A percentile compares a stretch with the other conserved stretches of the same genome.
Evolutionary conservation across 2,329 filamentous ascomycete species (phyloP).

Genomic region (Clonostachys chloroleuca): DNA sequence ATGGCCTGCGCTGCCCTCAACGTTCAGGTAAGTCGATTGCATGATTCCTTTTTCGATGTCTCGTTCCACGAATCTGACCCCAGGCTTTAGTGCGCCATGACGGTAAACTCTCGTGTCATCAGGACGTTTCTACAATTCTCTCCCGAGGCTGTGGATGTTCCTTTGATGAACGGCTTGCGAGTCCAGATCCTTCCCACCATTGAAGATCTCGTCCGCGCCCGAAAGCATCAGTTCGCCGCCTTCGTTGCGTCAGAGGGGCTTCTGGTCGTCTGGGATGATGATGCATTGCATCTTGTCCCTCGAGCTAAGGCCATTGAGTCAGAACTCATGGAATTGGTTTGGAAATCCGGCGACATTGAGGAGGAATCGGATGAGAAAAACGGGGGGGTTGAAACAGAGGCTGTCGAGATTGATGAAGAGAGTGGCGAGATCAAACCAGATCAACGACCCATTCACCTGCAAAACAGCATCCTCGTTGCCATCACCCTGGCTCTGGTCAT

Average conservation of each 20-base stretch:
- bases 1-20: conserved; percentile 65
- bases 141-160: conserved; percentile 69
- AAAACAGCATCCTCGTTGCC: conserved; percentile 65
- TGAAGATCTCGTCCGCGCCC: conserved; percentile 63
- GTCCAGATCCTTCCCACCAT: conserved; percentile 72
- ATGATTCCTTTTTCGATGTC: not conserved
- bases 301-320: conserved; percentile 70
- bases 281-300: conserved; percentile 64
- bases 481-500: conserved; percentile 63
- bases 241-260: conserved; percentile 70
- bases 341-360: conserved; percentile 55
- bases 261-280: conserved; percentile 79
- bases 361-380: conserved; percentile 51
- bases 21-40: conserved; percentile 50
- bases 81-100: conserved; percentile 63
- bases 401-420: conserved; percentile 63
- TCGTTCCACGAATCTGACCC: not conserved
- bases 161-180: conserved; percentile 70
- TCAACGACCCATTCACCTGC: conserved; percentile 61
- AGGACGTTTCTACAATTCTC: conserved; percentile 73
- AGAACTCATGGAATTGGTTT: conserved; percentile 74
- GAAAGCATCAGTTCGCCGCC: conserved; percentile 77
- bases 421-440: conserved; percentile 63
- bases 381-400: conserved; percentile 35
- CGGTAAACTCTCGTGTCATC: conserved; percentile 74